A percentile compares a stretch with the other conserved stretches of the same genome.
These are phyloP conservation scores for Puccinia triticina DNA, from an alignment of 1,284 basidiomycete species.

Conservation along the genomic window DNA sequence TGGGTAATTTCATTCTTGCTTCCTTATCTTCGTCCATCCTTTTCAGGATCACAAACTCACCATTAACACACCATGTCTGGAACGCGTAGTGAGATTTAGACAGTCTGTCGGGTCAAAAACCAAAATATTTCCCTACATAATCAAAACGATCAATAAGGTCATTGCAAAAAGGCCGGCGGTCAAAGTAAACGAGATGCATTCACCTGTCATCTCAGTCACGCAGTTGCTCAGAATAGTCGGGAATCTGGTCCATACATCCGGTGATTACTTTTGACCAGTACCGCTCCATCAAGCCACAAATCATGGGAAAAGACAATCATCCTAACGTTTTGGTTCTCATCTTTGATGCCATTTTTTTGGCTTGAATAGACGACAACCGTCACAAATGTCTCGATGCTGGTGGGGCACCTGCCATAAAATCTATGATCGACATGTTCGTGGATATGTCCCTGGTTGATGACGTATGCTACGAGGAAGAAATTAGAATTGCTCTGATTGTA, in stretches of 20 bases:
- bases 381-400: conserved; percentile 24
- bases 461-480: background rate
- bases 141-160: conserved; percentile 12
- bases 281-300: background rate
- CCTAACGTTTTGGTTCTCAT: background rate
- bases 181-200: conserved; percentile 13
- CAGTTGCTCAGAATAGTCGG: conserved; percentile 49
- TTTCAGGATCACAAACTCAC: background rate
- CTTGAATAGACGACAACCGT: conserved; percentile 32
- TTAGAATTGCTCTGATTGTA: conserved; percentile 24
- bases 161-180: background rate
- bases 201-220: background rate
- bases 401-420: conserved; percentile 24
- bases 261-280: conserved; percentile 14
- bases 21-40: background rate
- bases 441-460: background rate
- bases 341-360: background rate
- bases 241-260: conserved; percentile 48
- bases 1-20: conserved; percentile 14
- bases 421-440: conserved; percentile 7
- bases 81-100: conserved; percentile 37
- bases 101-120: conserved; percentile 39
- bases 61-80: background rate
- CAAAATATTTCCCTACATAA: conserved; percentile 16
- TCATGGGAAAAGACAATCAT: background rate